Evolutionary conservation across 2,329 filamentous ascomycete genomes (phyloP), one percentile per base, ranked within the genome.

Genomic region (Hirsutella rhossiliensis): DNA sequence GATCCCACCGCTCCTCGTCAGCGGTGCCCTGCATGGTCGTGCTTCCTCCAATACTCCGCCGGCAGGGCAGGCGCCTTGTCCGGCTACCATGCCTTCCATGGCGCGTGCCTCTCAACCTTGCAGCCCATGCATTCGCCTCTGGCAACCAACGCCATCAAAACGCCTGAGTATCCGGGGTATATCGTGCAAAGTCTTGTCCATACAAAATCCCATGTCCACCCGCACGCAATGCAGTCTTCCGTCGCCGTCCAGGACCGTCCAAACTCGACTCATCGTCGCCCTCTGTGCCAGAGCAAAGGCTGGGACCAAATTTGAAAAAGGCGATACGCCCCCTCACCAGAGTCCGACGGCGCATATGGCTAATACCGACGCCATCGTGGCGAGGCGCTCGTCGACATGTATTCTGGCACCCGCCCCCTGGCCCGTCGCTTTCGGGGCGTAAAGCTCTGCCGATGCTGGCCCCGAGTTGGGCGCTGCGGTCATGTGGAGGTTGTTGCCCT

Each of bases 401-500:
- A n/a, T 19, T 9, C n/a, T 18, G 6, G 17, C 39, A 4, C 39
- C 43, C 15, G 23, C 31, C 27, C 32, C 38, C 19, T n/a, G 18
- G 32, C 23, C 43, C 4, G 49, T 48, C 5, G 34, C 34, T 17
- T 36, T 44, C 5, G 47, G 36, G 32, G 43, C 41, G 28, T 42
- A 45, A 11, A 49, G 29, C 23, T 42, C 42, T 19, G 48, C 48
- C 2, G 50, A 48, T 19, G 50, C 18, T 11, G 49, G 50, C 19
- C 40, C 44, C 15, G 41, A 29, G 17, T 48, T 43, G 28, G 41
- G 47, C 2, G 52, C 54, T 11, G 48, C 54, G 9, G 53, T 56
- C 3, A 56, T 44, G 17, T 53, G 53, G 38, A 54, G 48, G 13
- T 50, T 43, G 29, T 62, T 53, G 6, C 54, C 54, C 4, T 61